Evolutionary conservation across 192 early-diverging fungal genomes (phyloP), one percentile per base, ranked within the genome.

Genomic region (Coemansia sp.): DNA sequence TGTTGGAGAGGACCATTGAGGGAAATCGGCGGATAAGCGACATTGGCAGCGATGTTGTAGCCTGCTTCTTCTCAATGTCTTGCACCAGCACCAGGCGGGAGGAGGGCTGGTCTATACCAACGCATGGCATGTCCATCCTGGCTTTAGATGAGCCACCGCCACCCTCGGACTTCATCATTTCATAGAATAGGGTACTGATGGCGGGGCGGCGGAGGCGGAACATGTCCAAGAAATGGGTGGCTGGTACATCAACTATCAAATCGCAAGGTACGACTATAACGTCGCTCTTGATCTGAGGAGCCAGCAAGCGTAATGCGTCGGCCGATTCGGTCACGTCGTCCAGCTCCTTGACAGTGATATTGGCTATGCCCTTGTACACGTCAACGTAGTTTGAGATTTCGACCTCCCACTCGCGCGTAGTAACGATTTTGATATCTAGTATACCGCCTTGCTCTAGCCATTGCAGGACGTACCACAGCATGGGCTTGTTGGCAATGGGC

Each of bases 201-300:
- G 97, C 87, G 14, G 95, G 90, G 43, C 89, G 88, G 24, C 88
- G 83, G 18, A 88, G 75, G 24, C 94, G 92, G 69, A 92, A 91
- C 60, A 87, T 75, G 74, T 98, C 93, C 66, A 99, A 77, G 46
- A 99, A 82, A 35, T 88, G 85, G 63, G 89, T 88, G 33, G 95
- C 89, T 8, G 90, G 85, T 13, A 94, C 82, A 33, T 94, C 90
- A n/a, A 93, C 90, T 38, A 96, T 84, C 34, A 94, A 70, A 77
- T 99, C 97, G 74, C 94, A 97, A 57, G 89, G 86, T 45, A 98
- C 77, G 9, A 98, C 90, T 42, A 99, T 89, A 48, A 98, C 94
- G 71, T 97, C 94, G 38, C 82, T 87, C 79, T 91, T 93, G 76
- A 97, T 94, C 69, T 91, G 88, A 60, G 92, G 90, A 43, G 89